Evolutionary conservation across 345 rosid genomes (phyloP), one percentile per base, ranked within the genome.

Genomic region (Eutrema yunnanense): DNA sequence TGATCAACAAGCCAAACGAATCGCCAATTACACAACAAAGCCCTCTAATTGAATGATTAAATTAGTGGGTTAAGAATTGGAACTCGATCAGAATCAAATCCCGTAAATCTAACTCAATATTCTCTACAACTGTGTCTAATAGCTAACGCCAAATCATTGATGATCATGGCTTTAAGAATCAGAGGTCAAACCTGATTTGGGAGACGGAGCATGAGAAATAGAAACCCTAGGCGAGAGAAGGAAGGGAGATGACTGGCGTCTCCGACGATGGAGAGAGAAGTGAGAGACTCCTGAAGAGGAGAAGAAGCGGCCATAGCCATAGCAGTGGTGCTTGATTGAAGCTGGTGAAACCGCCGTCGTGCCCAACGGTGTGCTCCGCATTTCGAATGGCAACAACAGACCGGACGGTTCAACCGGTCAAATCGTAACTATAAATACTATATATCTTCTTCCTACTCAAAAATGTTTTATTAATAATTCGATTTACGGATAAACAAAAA

Each of bases 301-400:
- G 49, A 62, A 33, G 38, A 73, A 73, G 77, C 51, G 49, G 43
- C 51, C 55, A 44, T 77, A 13, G 43, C 51, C 55, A 44, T 77
- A 13, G 27, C 30, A 53, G 74, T 46, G 62, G 59, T 60, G 59
- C 13, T 51, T 69, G 41, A 72, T 6, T 33, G 73, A 63, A 52
- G 79, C 57, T 38, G 87, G 81, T 49, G 80, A 84, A 7, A 80
- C 22, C 72, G 66, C 80, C 67, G 91, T 48, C 67, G 82, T 66
- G 79, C 90, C 96, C 61, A 88, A 82, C 63, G 88, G 84, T 54
- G 84, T 65, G 71, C 92, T 84, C 90, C 82, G 82, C 98, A 92
- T 90, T 76, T 22, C 26, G 29, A 38, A 42, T 29, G 41, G 1
- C n/a, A 22, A 9, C 16, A 41, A 12, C 36, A 22, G 26, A 72